phyloP scores from a whole-genome alignment of 2,329 filamentous ascomycete genomes.

The Aspergillus fumigatus region DNA sequence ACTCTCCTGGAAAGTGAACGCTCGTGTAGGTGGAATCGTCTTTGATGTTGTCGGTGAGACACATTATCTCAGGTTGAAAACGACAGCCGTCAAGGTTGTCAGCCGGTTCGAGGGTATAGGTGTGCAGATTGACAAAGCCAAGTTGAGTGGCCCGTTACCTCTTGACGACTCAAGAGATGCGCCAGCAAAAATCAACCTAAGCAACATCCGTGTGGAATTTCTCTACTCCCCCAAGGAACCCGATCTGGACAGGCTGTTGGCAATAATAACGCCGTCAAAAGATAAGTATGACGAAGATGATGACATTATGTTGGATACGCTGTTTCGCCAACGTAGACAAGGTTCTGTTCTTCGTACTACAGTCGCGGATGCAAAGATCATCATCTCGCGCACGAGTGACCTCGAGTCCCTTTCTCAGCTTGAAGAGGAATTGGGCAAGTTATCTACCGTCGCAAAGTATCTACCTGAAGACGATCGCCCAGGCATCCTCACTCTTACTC shows the following conservation, averaged over 20 bases:
- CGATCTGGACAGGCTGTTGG: constrained; percentile 77
- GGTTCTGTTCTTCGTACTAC: constrained; percentile 73
- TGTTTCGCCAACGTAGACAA: constrained; percentile 79
- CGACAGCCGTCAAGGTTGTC: constrained; percentile 76
- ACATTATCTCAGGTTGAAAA: constrained; percentile 68
- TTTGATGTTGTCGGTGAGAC: constrained; percentile 72
- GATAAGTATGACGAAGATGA: constrained; percentile 85
- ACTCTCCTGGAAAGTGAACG: constrained; percentile 60
- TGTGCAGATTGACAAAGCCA: constrained; percentile 70
- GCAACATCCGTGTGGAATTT: constrained; percentile 68
- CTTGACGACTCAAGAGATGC: constrained; percentile 45
- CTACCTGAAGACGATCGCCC: constrained; percentile 92
- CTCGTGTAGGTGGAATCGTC: constrained; percentile 71
- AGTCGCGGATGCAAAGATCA: constrained; percentile 60
- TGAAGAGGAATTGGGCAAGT: constrained; percentile 70
- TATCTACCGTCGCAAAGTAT: constrained; percentile 89
- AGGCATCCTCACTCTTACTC: constrained; percentile 71
- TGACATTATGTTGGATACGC: constrained; percentile 89
- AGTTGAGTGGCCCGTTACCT: constrained; percentile 66
- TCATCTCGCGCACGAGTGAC: constrained; percentile 59
- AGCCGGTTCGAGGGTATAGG: constrained; percentile 69
- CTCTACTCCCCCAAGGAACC: constrained; percentile 66
- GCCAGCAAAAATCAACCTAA: constrained; percentile 59
- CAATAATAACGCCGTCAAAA: constrained; percentile 85
- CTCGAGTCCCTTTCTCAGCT: constrained; percentile 66